A percentile compares a stretch with the other conserved stretches of the same genome.
These are phyloP conservation scores for Erodium moschatum DNA, from an alignment of 441 rosid genomes.

Conservation along the genomic window DNA sequence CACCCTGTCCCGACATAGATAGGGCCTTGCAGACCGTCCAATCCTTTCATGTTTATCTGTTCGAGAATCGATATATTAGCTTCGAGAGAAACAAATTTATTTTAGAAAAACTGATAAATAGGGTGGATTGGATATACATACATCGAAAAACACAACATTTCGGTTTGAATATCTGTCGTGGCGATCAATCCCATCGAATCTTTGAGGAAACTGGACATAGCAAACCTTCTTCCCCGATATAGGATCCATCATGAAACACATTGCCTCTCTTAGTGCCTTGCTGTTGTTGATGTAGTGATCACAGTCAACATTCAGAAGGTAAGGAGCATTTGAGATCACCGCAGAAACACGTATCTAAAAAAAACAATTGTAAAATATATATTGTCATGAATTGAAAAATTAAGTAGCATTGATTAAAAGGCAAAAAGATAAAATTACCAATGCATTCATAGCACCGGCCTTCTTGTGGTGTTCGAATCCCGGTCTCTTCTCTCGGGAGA, in stretches of 20 bases:
- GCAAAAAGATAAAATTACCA: conserved; percentile 34
- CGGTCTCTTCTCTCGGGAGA: conserved; percentile 95
- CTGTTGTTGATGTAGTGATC: conserved; percentile 92
- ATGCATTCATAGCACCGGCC: conserved; percentile 94
- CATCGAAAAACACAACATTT: conserved; percentile 89
- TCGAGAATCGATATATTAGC: neutral
- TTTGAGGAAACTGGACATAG: conserved; percentile 92
- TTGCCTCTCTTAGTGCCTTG: conserved; percentile 86
- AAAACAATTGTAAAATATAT: conserved; percentile 13
- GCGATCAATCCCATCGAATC: conserved; percentile 84
- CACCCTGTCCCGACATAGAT: conserved; percentile 97
- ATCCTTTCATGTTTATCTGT: conserved; percentile 95
- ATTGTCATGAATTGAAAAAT: conserved; percentile 2
- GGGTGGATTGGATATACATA: conserved; percentile 27
- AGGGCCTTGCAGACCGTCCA: conserved; percentile 96
- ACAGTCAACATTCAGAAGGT: conserved; percentile 82
- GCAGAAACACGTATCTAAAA: conserved; percentile 73
- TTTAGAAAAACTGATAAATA: neutral
- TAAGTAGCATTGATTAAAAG: neutral
- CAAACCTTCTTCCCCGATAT: conserved; percentile 75
- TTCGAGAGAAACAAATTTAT: neutral
- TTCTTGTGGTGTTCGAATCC: conserved; percentile 95
- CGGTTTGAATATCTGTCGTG: conserved; percentile 88
- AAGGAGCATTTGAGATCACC: conserved; percentile 79
- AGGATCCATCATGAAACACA: conserved; percentile 99